Conservation (phyloP, 2,329 filamentous ascomycete genomes). For the Cercospora zeina region DNA sequence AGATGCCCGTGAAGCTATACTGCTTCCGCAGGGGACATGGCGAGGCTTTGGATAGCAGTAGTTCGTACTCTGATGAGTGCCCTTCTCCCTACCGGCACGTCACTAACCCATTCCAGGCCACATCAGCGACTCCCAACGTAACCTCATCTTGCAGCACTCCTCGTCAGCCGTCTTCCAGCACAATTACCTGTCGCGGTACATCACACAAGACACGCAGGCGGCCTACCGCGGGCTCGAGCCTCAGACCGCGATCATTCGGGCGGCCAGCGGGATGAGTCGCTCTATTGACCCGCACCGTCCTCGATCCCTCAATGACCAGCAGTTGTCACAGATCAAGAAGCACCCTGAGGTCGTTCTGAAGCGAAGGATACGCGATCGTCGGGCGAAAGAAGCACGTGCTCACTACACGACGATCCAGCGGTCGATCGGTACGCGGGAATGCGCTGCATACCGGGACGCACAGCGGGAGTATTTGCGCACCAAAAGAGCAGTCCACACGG, state of each 20-base stretch:
- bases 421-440: neutral
- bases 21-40: conserved; percentile 19
- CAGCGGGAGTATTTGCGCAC: neutral
- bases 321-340: neutral
- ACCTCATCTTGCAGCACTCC: conserved; percentile 24
- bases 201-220: conserved; percentile 24
- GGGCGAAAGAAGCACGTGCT: neutral
- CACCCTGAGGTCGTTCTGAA: neutral
- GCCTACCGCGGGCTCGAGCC: conserved; percentile 18
- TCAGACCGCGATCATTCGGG: conserved; percentile 7
- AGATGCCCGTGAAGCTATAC: conserved; percentile 20
- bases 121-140: conserved; percentile 17
- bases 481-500: neutral
- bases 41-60: conserved; percentile 25
- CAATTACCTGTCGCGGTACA: conserved; percentile 25
- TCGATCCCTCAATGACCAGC: neutral
- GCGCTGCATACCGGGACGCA: neutral
- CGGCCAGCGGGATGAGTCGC: conserved; percentile 8
- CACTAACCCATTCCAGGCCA: neutral
- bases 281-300: conserved; percentile 2
- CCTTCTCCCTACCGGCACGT: neutral
- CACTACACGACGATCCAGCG: neutral
- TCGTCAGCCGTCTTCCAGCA: conserved; percentile 21
- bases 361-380: neutral
- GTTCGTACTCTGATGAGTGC: conserved; percentile 14